Conservation (phyloP, 1,139 yeast genomes). For the Williopsis jadinii region DNA sequence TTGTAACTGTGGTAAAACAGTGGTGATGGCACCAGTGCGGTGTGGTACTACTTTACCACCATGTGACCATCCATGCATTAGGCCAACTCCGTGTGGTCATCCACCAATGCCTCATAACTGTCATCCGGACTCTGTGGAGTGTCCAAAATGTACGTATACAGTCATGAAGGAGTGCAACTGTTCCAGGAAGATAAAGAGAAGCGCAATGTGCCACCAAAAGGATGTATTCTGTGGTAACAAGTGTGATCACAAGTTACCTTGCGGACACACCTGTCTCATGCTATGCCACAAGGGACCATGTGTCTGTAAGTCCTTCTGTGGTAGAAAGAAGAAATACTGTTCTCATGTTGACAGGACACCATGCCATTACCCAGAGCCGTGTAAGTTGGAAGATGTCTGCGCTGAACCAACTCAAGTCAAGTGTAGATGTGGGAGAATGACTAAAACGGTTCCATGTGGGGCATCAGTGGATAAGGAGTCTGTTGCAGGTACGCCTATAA, state of each 20-base stretch:
- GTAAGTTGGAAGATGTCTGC: slow-evolving; percentile 44
- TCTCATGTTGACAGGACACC: slow-evolving; percentile 55
- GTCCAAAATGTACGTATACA: slow-evolving; percentile 74
- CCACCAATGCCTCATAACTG: slow-evolving; percentile 66
- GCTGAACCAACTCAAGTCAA: slow-evolving; percentile 39
- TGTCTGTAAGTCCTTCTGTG: slow-evolving; percentile 53
- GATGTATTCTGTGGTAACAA: slow-evolving; percentile 65
- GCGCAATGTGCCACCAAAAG: slow-evolving; percentile 65
- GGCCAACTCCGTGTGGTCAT: slow-evolving; percentile 70
- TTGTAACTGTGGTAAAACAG: slow-evolving; percentile 81
- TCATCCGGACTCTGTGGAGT: slow-evolving; percentile 52
- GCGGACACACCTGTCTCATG: slow-evolving; percentile 59
- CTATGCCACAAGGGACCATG: slow-evolving; percentile 37
- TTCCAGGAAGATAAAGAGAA: slow-evolving; percentile 46
- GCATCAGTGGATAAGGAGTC: slow-evolving; percentile 30
- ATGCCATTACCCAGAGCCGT: slow-evolving; percentile 60
- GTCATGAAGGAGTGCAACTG: slow-evolving; percentile 67
- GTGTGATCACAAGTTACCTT: slow-evolving; percentile 52
- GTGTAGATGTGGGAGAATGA: slow-evolving; percentile 62
- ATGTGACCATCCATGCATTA: slow-evolving; percentile 63
- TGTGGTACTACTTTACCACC: slow-evolving; percentile 72
- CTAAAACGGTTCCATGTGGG: slow-evolving; percentile 44
- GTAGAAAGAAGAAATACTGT: slow-evolving; percentile 42
- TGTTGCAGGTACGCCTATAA: slow-evolving; percentile 26
- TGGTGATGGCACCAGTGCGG: slow-evolving; percentile 78